phyloP scores from a whole-genome alignment of 331 rosid genomes.

The Arachis monticola region DNA sequence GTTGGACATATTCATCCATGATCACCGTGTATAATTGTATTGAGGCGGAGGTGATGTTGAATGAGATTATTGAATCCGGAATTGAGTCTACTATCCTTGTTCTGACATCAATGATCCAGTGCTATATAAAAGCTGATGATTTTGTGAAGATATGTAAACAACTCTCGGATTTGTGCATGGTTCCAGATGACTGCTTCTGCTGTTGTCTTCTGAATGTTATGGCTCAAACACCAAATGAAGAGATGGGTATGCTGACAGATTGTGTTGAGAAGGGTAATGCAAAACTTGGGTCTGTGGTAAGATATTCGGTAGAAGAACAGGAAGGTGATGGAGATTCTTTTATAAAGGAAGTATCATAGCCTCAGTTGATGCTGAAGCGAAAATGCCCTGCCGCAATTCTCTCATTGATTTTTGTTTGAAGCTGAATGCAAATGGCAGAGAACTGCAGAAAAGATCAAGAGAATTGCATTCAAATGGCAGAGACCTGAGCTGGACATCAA shows the following conservation, averaged over 20 bases:
- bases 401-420: conserved; percentile 82
- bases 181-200: conserved; percentile 76
- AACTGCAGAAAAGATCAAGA: no score
- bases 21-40: conserved; percentile 51
- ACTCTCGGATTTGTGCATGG: conserved; percentile 59
- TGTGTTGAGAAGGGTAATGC: conserved; percentile 69
- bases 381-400: conserved; percentile 83
- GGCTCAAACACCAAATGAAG: conserved; percentile 73
- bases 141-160: conserved; percentile 71
- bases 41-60: conserved; percentile 71
- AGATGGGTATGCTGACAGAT: conserved; percentile 58
- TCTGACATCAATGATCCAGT: conserved; percentile 81
- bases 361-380: conserved; percentile 60
- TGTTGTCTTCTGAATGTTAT: conserved; percentile 87
- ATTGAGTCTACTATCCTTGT: conserved; percentile 72
- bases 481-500: no score
- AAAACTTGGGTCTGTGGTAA: conserved; percentile 68
- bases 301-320: conserved; percentile 62
- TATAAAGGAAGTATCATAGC: conserved; percentile 62
- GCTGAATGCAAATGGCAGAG: conserved; percentile 58
- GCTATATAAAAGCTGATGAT: conserved; percentile 87
- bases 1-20: conserved; percentile 91
- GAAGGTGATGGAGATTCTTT: conserved; percentile 58
- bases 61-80: conserved; percentile 82
- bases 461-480: no score